Base-by-base conservation (phyloP, 768 basidiomycete species). In the Mycena rebaudengoi region DNA sequence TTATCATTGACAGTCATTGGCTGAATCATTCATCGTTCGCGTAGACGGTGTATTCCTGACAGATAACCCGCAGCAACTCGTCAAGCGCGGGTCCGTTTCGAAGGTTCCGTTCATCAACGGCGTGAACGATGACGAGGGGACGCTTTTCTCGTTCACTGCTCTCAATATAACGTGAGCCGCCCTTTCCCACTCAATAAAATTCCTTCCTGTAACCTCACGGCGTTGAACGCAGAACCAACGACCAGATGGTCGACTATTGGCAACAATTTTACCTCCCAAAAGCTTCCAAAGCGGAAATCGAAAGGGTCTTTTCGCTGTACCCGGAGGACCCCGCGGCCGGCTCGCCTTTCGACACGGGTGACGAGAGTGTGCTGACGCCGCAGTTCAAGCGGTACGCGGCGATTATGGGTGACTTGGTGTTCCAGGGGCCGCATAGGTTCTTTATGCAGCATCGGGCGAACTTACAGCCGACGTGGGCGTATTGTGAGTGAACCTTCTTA, bases 51-150 rank as follows among this genome's bases (percentile, higher is more conserved):
- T 73, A 4, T 74, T 76, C 54, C 54, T 79, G 8, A 52, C 60
- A 5, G 72, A 71, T 21, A 45, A 64, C 28, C 71, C 74, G 1
- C 64, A 67, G 64, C 35, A 69, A 14, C 69, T 75, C 25, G 69
- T 77, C 7, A 25, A 52, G 29, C 23, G 69, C 14, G 75, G 74
- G 0, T 64, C 40, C 7, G 69, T 79, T 1, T 73, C 79, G 3
- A 71, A 76, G 16, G 70, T 82, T 7, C 78, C 76, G 0, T 69
- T 80, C 49, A 65, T 80, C 3, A 74, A 57, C 11, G 76, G 77
- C 25, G 73, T 77, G 45, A 73, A 70, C 52, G 79, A 81, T 43
- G 81, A 82, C 44, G 81, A 82, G 62, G 81, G 79, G 14, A 77
- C 80, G 0, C 4, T 72, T 0, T 75, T 76, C 51, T 66, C 73